Conservation (phyloP, 306 rosid genomes). For the Cucurbita ficifolia region DNA sequence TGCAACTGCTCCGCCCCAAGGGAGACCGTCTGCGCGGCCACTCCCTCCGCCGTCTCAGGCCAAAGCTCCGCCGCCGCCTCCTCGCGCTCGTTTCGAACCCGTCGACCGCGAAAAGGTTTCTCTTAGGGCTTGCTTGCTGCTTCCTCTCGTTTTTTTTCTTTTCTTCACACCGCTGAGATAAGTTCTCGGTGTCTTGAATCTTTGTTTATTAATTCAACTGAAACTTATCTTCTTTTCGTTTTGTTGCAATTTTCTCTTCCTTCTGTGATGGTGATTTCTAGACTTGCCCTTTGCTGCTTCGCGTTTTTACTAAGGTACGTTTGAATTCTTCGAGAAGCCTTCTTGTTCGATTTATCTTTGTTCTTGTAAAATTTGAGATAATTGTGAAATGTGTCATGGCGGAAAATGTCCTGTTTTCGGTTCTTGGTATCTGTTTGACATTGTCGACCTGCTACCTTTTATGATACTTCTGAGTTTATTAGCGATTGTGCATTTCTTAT, state of each 20-base stretch:
- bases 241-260: neutral
- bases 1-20: slow-evolving; percentile 16
- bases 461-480: neutral
- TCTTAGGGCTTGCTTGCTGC: neutral
- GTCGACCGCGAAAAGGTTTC: slow-evolving; percentile 38
- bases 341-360: neutral
- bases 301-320: slow-evolving; percentile 82
- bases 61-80: slow-evolving; percentile 22
- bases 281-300: slow-evolving; percentile 87
- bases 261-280: slow-evolving; percentile 13
- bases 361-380: neutral
- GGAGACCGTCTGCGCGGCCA: slow-evolving; percentile 14
- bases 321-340: neutral
- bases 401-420: neutral
- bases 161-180: neutral
- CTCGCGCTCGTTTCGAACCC: slow-evolving; percentile 27
- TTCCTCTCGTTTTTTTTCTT: neutral
- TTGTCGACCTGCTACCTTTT: neutral
- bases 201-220: neutral
- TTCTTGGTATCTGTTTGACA: neutral
- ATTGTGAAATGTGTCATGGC: neutral
- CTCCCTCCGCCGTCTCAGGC: slow-evolving; percentile 20
- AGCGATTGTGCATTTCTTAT: neutral
- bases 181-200: neutral
- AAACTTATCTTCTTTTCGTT: neutral